Percentiles rank a stretch among this genome's conserved stretches.
These are phyloP conservation scores for Boehmeria nivea DNA, from an alignment of 306 rosid species.

Conservation along the genomic window DNA sequence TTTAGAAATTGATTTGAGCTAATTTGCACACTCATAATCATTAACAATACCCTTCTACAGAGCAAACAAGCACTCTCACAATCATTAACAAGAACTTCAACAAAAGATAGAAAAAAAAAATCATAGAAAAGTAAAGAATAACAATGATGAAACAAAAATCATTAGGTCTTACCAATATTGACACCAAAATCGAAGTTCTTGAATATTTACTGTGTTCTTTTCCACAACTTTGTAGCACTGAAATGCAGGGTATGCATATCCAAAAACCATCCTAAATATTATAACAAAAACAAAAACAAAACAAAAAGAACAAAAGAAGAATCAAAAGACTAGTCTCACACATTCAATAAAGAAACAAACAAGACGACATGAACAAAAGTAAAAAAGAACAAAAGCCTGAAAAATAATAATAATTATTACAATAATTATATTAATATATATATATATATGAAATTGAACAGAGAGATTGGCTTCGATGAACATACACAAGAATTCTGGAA, in stretches of 20 bases:
- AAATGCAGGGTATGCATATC: slow-evolving; percentile 92
- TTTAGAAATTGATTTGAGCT: not conserved
- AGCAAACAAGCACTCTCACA: too few relatives aligned
- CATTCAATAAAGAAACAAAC: not conserved
- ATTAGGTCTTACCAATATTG: slow-evolving; percentile 64
- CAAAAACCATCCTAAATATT: slow-evolving; percentile 47
- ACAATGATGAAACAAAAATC: not conserved
- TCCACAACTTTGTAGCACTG: slow-evolving; percentile 77
- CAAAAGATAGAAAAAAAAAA: not conserved
- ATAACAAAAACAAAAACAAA: not conserved
- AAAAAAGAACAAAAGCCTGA: not conserved
- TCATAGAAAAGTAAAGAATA: not conserved
- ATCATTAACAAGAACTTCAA: too few relatives aligned
- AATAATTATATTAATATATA: too few relatives aligned
- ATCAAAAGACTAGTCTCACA: too few relatives aligned
- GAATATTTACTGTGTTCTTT: slow-evolving; percentile 52
- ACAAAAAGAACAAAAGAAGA: not conserved
- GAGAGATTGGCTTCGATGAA: not conserved
- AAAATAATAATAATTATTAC: not conserved
- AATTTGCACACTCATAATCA: too few relatives aligned
- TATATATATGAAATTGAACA: too few relatives aligned
- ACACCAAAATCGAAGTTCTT: slow-evolving; percentile 93
- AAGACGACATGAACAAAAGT: not conserved
- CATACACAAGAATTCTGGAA: slow-evolving; percentile 63
- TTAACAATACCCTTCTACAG: too few relatives aligned